Percentiles rank a stretch among this genome's conserved stretches.
Conservation (phyloP, 352 stramenopile genomes). For the Pythium rhizo-oryzae region DNA sequence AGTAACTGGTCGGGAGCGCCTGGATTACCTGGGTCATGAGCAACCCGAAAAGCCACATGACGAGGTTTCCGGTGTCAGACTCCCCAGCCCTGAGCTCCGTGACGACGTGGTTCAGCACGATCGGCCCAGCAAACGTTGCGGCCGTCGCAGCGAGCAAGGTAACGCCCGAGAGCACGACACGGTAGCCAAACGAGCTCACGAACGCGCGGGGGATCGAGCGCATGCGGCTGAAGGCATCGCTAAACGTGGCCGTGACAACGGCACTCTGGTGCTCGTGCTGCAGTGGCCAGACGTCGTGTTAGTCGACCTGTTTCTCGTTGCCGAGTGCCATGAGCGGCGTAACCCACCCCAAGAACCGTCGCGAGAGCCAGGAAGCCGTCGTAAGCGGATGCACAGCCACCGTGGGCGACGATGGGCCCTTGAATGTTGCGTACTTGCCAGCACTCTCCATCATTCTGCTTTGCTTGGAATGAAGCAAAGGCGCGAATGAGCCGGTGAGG, state of each 20-base stretch:
- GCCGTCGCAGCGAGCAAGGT: constrained; percentile 45
- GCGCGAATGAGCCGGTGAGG: too few species aligned
- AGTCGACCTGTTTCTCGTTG: constrained; percentile 46
- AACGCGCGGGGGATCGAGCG: constrained; percentile 43
- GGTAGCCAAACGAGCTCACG: constrained; percentile 36
- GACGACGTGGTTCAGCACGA: constrained; percentile 50
- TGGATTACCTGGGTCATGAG: constrained; percentile 51
- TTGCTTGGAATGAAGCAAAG: too few species aligned
- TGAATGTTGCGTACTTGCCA: too few species aligned
- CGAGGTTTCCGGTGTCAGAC: constrained; percentile 22
- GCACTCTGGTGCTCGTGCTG: constrained; percentile 31
- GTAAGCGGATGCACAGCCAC: too few species aligned
- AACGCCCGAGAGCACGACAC: constrained; percentile 36
- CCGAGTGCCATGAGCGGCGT: not conserved
- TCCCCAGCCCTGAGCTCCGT: constrained; percentile 28
- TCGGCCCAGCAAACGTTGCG: constrained; percentile 39
- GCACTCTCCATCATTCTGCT: too few species aligned
- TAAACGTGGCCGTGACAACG: constrained; percentile 27
- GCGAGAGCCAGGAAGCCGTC: too few species aligned
- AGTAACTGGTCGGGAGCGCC: constrained; percentile 50
- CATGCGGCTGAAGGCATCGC: constrained; percentile 28
- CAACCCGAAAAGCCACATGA: constrained; percentile 41
- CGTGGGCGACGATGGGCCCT: too few species aligned
- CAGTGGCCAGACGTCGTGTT: constrained; percentile 50
- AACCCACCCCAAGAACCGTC: too few species aligned